Percentiles rank a stretch among this genome's conserved stretches.
phyloP scores from a whole-genome alignment of 768 basidiomycete species.

The Kwoniella europaea region DNA sequence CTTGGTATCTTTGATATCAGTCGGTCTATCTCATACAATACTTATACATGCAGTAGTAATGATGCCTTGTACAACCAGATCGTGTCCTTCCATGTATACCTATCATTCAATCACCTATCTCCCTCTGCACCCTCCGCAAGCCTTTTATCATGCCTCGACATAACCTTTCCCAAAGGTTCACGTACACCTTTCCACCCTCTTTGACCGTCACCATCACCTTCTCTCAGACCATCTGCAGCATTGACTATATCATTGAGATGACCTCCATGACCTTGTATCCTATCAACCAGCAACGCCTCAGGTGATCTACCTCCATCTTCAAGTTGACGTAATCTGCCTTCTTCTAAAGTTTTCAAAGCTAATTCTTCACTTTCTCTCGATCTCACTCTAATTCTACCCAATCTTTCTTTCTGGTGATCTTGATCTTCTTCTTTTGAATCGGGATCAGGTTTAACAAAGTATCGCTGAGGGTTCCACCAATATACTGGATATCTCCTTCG shows the following conservation, averaged over 20 bases:
- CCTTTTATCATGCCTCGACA: not conserved
- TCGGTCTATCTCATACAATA: too few species aligned
- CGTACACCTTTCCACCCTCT: not conserved
- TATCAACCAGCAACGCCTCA: slow-evolving; percentile 1
- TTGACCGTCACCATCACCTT: not conserved
- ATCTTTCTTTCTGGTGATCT: not conserved
- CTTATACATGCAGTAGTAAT: too few species aligned
- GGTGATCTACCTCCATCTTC: slow-evolving; percentile 17
- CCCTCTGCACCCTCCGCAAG: not conserved
- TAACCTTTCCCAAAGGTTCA: slow-evolving; percentile 1
- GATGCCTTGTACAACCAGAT: too few species aligned
- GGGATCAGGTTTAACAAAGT: slow-evolving; percentile 14
- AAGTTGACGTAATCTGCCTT: slow-evolving; percentile 3
- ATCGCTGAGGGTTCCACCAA: slow-evolving; percentile 35
- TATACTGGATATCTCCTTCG: slow-evolving; percentile 42
- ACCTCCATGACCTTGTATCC: slow-evolving; percentile 9
- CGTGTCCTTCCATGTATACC: too few species aligned
- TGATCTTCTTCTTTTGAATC: not conserved
- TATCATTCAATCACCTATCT: not conserved
- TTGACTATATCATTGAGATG: not conserved
- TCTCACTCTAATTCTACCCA: not conserved
- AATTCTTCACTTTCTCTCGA: slow-evolving; percentile 10
- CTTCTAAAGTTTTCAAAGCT: slow-evolving; percentile 15
- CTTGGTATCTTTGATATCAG: too few species aligned
- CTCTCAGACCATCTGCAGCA: not conserved